A percentile compares a stretch with the other conserved stretches of the same genome.
Conservation (phyloP, 1,284 basidiomycete species). For the Cutaneotrichosporon curvatum region DNA sequence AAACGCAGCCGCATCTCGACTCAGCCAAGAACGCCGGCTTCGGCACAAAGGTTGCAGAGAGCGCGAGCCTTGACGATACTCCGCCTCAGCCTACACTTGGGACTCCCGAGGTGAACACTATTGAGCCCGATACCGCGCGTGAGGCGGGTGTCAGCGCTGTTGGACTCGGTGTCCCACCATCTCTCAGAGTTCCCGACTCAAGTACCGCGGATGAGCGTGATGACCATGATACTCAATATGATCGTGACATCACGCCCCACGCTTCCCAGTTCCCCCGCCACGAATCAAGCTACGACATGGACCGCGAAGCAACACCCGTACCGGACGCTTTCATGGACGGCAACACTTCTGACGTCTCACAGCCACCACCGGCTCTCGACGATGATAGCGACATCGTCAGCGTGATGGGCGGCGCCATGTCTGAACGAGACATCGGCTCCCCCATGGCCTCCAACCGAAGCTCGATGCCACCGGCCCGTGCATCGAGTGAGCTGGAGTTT, state of each 20-base stretch:
- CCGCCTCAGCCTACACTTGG: too few relatives aligned
- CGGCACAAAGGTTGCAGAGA: too few relatives aligned
- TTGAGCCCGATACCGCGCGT: too few relatives aligned
- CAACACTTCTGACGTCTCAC: neutral
- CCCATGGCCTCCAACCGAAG: conserved; percentile 8
- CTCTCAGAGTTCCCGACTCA: too few relatives aligned
- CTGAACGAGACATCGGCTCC: conserved; percentile 4
- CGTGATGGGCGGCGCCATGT: conserved; percentile 1
- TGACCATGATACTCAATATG: too few relatives aligned
- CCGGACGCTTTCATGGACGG: neutral
- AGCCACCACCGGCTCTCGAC: conserved; percentile 8
- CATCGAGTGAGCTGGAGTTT: conserved; percentile 17
- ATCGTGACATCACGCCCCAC: conserved; percentile 1
- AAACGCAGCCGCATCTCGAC: too few relatives aligned
- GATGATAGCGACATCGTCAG: conserved; percentile 17
- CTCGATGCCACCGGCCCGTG: conserved; percentile 14
- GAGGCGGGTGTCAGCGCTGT: too few relatives aligned
- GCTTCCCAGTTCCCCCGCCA: neutral
- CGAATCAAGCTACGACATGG: neutral
- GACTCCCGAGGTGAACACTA: too few relatives aligned
- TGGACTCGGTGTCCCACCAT: too few relatives aligned
- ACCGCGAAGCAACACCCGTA: conserved; percentile 4
- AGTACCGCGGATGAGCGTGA: neutral
- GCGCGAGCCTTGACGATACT: too few relatives aligned
- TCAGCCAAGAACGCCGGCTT: too few relatives aligned